Base-by-base conservation (phyloP, 768 basidiomycete species). In the Pulveroboletus ravenelii region DNA sequence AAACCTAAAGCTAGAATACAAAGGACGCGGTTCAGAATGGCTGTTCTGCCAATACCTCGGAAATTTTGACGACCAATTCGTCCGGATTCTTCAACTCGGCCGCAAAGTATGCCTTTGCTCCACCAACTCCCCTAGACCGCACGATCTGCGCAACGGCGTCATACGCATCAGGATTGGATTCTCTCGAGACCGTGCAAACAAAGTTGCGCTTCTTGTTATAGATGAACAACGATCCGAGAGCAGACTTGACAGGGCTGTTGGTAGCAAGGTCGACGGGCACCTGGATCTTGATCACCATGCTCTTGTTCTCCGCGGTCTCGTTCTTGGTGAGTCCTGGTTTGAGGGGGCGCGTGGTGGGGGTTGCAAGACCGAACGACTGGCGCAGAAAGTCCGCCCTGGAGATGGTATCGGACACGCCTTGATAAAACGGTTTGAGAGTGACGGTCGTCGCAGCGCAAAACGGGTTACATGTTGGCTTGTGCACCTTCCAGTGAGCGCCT, bases 161-260 rank as follows among this genome's bases (percentile, higher is more conserved):
- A 52, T 80, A 84, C 1, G 59, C 74, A 42, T 52, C 15, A 58
- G 63, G 30, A 60, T 63, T 50, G 70, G 60, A 73, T 3, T 32
- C 41, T 13, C 71, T 62, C 14, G 60, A 23, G 18, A 80, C 63
- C 3, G 61, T 55, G 54, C 81, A 82, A 5, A 76, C 68, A 34
- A 84, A 76, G 48, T 81, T 73, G 9, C 77, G 68, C 56, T 77
- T 81, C 63, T 77, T 77, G 42, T 72, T 77, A 55, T 81, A 84
- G 25, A 82, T 70, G 31, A 74, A 56, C 18, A 79, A 51, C 48
- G 66, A 52, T 3, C 60, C 71, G 7, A 53, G 47, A 23, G 15
- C 50, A 20, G 54, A 20, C 7, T 25, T 18, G 41, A 41, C 7
- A 14, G 57, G 52, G 20, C 1, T 53, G 36, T 50, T 50, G 18